A percentile compares a stretch with the other conserved stretches of the same genome.
phyloP scores from a whole-genome alignment of 2,329 filamentous ascomycete genomes.

The Monilinia aucupariae region DNA sequence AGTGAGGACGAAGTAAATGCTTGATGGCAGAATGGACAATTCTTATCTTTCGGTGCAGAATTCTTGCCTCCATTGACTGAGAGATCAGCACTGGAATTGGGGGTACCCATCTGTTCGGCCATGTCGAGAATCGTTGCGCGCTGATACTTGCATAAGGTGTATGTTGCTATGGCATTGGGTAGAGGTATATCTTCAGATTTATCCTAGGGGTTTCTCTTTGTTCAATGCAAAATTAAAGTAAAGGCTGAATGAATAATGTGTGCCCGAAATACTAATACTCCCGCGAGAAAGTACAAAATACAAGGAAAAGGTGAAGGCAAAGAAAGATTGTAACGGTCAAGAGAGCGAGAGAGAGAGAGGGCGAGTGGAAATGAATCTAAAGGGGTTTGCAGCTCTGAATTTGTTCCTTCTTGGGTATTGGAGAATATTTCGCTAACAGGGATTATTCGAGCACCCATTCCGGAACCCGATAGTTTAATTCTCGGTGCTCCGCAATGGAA shows the following conservation, averaged over 20 bases:
- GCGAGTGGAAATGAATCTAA: constrained; percentile 6
- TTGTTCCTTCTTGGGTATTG: constrained; percentile 14
- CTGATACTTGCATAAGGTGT: constrained; percentile 2
- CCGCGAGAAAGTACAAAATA: constrained; percentile 8
- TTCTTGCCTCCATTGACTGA: constrained; percentile 32
- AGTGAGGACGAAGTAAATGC: constrained; percentile 90
- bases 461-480: constrained; percentile 10
- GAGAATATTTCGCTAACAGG: constrained; percentile 18
- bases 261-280: constrained; percentile 9
- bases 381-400: constrained; percentile 17
- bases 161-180: not conserved
- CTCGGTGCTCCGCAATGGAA: constrained; percentile 4
- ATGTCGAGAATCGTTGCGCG: constrained; percentile 21
- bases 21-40: constrained; percentile 82
- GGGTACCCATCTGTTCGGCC: constrained; percentile 35
- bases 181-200: not conserved
- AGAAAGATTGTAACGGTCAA: not conserved
- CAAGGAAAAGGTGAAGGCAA: not conserved
- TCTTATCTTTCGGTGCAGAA: constrained; percentile 65
- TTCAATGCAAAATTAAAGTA: not conserved
- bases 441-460: constrained; percentile 11
- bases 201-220: constrained; percentile 3
- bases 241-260: constrained; percentile 8
- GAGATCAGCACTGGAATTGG: constrained; percentile 33
- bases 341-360: not conserved